Evolutionary conservation across 441 rosid genomes (phyloP).

Genomic region (Populus hybrid): DNA sequence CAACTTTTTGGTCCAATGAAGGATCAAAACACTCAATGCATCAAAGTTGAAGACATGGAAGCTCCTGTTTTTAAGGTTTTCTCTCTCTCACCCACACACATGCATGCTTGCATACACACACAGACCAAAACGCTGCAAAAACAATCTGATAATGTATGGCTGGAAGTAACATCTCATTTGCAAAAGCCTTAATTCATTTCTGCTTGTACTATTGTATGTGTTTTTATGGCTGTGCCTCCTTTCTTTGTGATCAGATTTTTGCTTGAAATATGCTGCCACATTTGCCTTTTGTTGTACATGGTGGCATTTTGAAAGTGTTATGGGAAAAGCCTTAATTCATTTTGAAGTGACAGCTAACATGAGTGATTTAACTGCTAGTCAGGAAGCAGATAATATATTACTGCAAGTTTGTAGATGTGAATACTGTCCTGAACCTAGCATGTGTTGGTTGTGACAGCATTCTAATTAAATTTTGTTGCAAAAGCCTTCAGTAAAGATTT

Average conservation of each 20-base stretch:
- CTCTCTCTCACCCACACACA: not conserved
- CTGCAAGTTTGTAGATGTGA: not conserved
- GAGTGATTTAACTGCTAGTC: not conserved
- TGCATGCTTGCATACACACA: not conserved
- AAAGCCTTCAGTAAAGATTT: no score
- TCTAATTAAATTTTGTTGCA: not conserved
- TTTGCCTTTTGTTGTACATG: not conserved
- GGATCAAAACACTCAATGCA: constrained; percentile 59
- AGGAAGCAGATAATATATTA: not conserved
- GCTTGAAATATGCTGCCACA: not conserved
- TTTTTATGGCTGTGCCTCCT: not conserved
- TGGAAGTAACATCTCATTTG: not conserved
- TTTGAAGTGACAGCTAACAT: not conserved
- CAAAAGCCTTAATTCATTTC: constrained; percentile 1
- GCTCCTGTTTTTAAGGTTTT: constrained; percentile 91
- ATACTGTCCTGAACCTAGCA: not conserved
- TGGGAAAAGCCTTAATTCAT: not conserved
- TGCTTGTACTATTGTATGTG: not conserved
- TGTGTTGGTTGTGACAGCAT: not conserved
- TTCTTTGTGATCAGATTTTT: not conserved
- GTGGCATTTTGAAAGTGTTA: not conserved
- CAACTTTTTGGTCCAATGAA: constrained; percentile 98
- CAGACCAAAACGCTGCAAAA: not conserved
- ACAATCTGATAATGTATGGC: not conserved
- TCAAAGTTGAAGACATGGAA: constrained; percentile 84